Base-by-base conservation (phyloP, 2,329 filamentous ascomycete genomes). In the Aphanoascus verrucosus region DNA sequence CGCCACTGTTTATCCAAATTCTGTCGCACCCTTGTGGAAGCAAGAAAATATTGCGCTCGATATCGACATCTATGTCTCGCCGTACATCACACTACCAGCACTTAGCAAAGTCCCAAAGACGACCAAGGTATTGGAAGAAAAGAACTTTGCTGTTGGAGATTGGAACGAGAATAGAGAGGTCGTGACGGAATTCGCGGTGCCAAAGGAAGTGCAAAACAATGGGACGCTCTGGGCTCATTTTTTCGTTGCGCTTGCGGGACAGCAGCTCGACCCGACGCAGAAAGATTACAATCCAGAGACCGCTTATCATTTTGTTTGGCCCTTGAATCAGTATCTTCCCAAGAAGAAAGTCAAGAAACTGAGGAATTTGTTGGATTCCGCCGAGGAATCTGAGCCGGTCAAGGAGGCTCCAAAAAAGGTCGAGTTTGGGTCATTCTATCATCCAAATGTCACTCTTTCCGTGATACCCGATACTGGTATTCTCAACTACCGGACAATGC, bases 161-260 rank as follows among this genome's bases (percentile, higher is more conserved):
- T 88, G 77, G 65, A 84, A 82, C 55, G 89, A 97, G 63, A 84
- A 79, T 64, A 81, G 93, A 54, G 77, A 84, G 52, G 78, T 90
- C 55, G 83, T 91, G 60, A 86, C 86, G 5, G 83, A 77, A 37
- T 88, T 98, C 65, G 72, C 77, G 2, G 82, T 97, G 3, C 91
- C 93, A 2, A 75, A 77, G 57, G 77, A 81, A 41, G 89, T 94
- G 0, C 90, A 96, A 74, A 79, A 89, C 60, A 97, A 97, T 67
- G 89, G 88, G 34, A 96, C 91, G 1, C 78, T 98, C 8, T 96
- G 88, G 83, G 91, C 87, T 1, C 93, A 98, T 69, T 94, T 97
- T 70, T 95, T 89, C 63, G 75, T 97, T 56, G 88, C 82, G 9
- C 80, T 94, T 59, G 73, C 82, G 8, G 91, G 90, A 51, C 80